Base-by-base conservation (phyloP, 2,329 filamentous ascomycete genomes). In the Clonostachys solani region DNA sequence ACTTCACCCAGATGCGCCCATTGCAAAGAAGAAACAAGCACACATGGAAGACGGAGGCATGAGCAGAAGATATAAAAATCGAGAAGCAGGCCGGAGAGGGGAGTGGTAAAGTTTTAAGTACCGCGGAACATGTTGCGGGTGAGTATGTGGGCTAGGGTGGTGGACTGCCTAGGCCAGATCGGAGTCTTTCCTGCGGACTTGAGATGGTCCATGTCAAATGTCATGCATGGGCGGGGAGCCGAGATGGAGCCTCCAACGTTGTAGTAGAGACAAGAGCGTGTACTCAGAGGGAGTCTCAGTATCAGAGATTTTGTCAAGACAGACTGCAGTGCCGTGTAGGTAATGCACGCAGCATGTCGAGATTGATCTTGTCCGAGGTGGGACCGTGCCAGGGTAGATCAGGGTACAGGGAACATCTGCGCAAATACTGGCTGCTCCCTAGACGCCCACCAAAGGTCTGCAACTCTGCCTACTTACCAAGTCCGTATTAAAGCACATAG, bases 151-250 rank as follows among this genome's bases (percentile, higher is more conserved):
- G 23, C 23, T 29, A 29, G 23, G 23, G 23, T 29, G 23, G 23
- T 29, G 23, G 23, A 29, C 23, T 29, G 23, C 23, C 23, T 46
- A 37, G 45, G 45, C 45, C 45, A 40, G 45, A 46, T 46, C 45
- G 45, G 37, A 46, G 35, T 15, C 16, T 17, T 16, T 36, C n/a
- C 41, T 47, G 46, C 42, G 41, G 23, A 41, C 41, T 17, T 38
- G 17, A 38, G 44, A 38, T 42, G 46, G 46, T 16, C 46, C 46
- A 47, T 37, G 45, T 43, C 45, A 41, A 46, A 47, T 47, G 46
- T 44, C 46, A 47, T 47, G 46, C 46, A 47, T 47, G 42, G 29
- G 41, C 46, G 40, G 33, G 41, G 42, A 47, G 46, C 33, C 41
- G 41, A 38, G 34, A 43, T 47, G 46, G 45, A 44, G 17, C 37